Base-by-base conservation (phyloP, 148 eudicot species). In the Cornus suecica region DNA sequence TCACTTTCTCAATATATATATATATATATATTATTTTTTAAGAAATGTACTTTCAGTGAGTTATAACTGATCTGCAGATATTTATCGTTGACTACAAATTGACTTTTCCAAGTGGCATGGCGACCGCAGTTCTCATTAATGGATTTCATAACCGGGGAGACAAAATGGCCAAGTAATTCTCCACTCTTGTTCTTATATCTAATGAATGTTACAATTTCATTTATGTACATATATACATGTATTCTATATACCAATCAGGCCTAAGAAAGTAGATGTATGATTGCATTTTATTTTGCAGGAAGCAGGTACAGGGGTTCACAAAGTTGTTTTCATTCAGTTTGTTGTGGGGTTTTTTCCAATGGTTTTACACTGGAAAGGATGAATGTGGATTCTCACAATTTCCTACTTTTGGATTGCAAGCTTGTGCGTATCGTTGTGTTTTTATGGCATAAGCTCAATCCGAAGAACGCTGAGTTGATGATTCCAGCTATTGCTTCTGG, bases 101-200 rank as follows among this genome's bases (percentile, higher is more conserved):
- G 80, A 73, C 84, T 11, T 93, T 79, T 82, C 93, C 97, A 79
- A 93, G 82, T 79, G 97, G 97, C 31, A 89, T 88, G 95, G 97
- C 97, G 2, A 90, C 95, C 70, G 93, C 93, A 30, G 92, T 91
- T 79, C 95, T 93, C 16, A 93, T 93, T 25, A 90, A 93, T 65
- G 95, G 97, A 69, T 90, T 93, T 73, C 97, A 93, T 52, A 66
- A 83, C 28, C 84, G 77, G 58, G 90, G 87, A 42, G 93, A 87
- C 81, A 77, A 93, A 71, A 80, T 72, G 79, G 91, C 95, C 64
- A 85, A 82, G 95, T 91, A 89, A 3, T 58, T 58, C 31, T 26
- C 3, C 56, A 13, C 1, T 32, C 34, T 54, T 14, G 16, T 54
- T 0, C 0, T 20, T 58, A 16, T 58, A 58, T 58, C 9, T 58